Base-by-base conservation (phyloP, 1,139 yeast genomes). In the Chernovozyma aurita region DNA sequence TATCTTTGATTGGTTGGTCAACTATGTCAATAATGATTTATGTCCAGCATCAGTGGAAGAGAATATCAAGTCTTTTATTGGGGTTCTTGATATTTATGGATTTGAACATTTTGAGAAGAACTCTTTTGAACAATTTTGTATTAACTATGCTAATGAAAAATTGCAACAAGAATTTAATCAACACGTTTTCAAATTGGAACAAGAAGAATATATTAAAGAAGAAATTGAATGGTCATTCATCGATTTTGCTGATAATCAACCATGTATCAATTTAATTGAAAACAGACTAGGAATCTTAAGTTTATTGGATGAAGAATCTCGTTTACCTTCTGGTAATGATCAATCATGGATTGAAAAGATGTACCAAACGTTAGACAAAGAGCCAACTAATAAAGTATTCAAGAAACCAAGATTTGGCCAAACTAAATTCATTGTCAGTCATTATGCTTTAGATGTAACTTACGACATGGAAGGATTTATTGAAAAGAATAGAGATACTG, bases 171-270 rank as follows among this genome's bases (percentile, higher is more conserved):
- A 90, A 58, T 92, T 92, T 61, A 92, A 90, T 55, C 97, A 90
- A 61, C 97, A 92, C 56, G 97, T 92, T 33, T 92, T 92, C 73
- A 92, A 90, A 58, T 74, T 92, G 44, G 98, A 92, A 57, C 97
- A 92, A 67, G 97, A 90, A 56, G 97, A 92, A 55, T 92, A 92
- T 58, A 73, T 88, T 34, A 77, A 76, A 42, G 98, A 92, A 66
- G 86, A 90, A 52, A 90, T 92, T 45, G 94, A 90, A 60, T 92
- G 98, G 97, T 84, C 94, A 13, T 92, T 92, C 56, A 92, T 92
- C 50, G 97, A 92, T 52, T 92, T 90, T 55, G 80, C 94, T 39
- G 99, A 92, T 59, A 94, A 94, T 59, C 97, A 92, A 65, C 97
- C 97, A 6, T 92, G 98, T 66, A 94, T 94, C 53, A 84, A 84